Evolutionary conservation across 306 rosid genomes (phyloP).

Genomic region (Cucumis hystrix): DNA sequence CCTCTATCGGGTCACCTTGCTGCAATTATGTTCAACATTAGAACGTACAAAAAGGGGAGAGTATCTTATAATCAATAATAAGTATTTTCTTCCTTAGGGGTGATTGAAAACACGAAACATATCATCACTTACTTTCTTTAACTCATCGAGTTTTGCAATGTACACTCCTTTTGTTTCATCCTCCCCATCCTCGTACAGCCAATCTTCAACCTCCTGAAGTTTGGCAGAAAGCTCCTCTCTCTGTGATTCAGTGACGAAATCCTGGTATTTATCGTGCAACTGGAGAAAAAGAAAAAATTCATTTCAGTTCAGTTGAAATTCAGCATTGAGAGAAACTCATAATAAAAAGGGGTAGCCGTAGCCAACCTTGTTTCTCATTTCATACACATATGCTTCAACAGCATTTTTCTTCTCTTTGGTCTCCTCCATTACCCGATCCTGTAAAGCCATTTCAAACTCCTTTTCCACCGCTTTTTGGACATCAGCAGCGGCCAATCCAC

Average conservation of each 20-base stretch:
- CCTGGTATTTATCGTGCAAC: conserved; percentile 72
- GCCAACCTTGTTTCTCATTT: conserved; percentile 86
- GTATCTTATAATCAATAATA: too few relatives aligned
- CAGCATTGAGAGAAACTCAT: not conserved
- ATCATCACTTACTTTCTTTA: conserved; percentile 45
- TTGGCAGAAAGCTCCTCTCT: conserved; percentile 45
- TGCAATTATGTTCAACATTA: conserved; percentile 18
- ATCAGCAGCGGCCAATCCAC: conserved; percentile 48
- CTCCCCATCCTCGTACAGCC: conserved; percentile 93
- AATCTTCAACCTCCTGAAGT: conserved; percentile 84
- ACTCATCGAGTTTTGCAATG: conserved; percentile 82
- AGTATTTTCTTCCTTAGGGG: not conserved
- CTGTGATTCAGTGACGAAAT: conserved; percentile 59
- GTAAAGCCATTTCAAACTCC: conserved; percentile 97
- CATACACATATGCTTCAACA: conserved; percentile 91
- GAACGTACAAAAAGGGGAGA: not conserved
- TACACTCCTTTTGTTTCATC: conserved; percentile 96
- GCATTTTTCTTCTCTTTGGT: conserved; percentile 93
- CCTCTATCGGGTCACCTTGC: conserved; percentile 93
- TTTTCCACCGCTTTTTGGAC: conserved; percentile 75
- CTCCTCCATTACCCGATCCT: conserved; percentile 96
- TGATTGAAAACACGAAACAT: not conserved
- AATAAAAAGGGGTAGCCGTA: not conserved
- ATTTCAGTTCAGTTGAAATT: conserved; percentile 1
- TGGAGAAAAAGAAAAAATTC: conserved; percentile 16